phyloP scores from a whole-genome alignment of 2,329 filamentous ascomycete species.

The Clonostachys chloroleuca region DNA sequence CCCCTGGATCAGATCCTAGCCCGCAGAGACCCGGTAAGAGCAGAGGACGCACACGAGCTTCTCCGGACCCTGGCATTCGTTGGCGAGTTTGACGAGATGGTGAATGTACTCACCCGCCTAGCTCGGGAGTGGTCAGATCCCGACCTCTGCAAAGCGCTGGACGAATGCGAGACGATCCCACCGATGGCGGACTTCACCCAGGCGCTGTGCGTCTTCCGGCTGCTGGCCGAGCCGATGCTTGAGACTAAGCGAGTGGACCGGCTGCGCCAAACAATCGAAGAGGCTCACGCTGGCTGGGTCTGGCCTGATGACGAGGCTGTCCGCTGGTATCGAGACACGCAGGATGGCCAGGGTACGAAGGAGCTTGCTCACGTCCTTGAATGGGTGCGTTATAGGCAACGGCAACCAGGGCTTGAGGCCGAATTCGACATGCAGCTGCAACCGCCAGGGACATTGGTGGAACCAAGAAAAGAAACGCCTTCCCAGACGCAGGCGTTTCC shows the following conservation, averaged over 20 bases:
- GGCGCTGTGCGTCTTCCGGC: slow-evolving; percentile 40
- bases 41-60: slow-evolving; percentile 47
- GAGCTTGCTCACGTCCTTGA: slow-evolving; percentile 10
- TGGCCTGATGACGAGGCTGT: slow-evolving; percentile 34
- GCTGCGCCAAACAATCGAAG: slow-evolving; percentile 19
- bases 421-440: neutral
- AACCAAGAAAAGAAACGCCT: neutral
- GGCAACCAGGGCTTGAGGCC: neutral
- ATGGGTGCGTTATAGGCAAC: slow-evolving; percentile 7
- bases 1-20: slow-evolving; percentile 16
- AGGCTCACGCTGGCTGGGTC: slow-evolving; percentile 15
- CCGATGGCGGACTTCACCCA: slow-evolving; percentile 24
- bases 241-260: slow-evolving; percentile 17
- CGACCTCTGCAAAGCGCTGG: slow-evolving; percentile 21
- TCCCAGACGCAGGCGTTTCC: too few relatives aligned
- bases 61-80: slow-evolving; percentile 58
- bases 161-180: slow-evolving; percentile 18
- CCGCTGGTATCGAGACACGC: too few relatives aligned
- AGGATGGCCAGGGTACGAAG: too few relatives aligned
- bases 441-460: neutral
- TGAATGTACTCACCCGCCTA: slow-evolving; percentile 55
- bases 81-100: slow-evolving; percentile 55
- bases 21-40: slow-evolving; percentile 23
- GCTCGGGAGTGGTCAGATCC: slow-evolving; percentile 36
- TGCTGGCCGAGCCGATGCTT: slow-evolving; percentile 39